A percentile compares a stretch with the other conserved stretches of the same genome.
phyloP scores from a whole-genome alignment of 441 rosid genomes.

The Adansonia grandidieri region DNA sequence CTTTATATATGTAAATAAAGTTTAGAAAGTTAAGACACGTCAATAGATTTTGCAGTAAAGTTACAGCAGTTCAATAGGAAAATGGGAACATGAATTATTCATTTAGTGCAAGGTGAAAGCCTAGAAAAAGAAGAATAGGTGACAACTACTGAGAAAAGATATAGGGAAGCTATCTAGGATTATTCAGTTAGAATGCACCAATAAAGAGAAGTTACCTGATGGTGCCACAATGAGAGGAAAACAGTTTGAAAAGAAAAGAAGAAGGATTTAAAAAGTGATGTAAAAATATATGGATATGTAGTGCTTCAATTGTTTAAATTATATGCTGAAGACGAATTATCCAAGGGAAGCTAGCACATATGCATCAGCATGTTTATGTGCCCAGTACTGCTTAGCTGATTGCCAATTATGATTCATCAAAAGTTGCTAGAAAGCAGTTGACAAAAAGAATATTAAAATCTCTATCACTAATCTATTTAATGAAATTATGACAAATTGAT shows the following conservation, averaged over 20 bases:
- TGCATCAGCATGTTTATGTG: background rate
- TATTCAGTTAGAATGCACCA: background rate
- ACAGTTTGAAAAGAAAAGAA: background rate
- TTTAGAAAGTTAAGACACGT: background rate
- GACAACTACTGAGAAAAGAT: background rate
- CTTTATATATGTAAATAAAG: background rate
- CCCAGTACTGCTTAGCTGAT: background rate
- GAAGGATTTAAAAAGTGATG: background rate
- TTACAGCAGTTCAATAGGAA: background rate
- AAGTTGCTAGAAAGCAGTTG: background rate
- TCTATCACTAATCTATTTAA: background rate
- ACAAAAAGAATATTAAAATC: background rate
- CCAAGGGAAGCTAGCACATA: background rate
- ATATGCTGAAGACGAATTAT: slow-evolving; percentile 3
- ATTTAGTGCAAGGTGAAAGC: background rate
- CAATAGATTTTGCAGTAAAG: background rate
- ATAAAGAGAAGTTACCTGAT: background rate
- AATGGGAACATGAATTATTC: background rate
- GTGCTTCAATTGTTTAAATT: background rate
- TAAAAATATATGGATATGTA: background rate
- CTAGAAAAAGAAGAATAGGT: background rate
- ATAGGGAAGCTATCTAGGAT: background rate
- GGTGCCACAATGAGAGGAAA: background rate
- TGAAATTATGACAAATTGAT: background rate
- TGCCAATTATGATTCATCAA: background rate